Percentiles rank a stretch among this genome's conserved stretches.
phyloP scores from a whole-genome alignment of 305 asterid genomes.

The Ajuga reptans region DNA sequence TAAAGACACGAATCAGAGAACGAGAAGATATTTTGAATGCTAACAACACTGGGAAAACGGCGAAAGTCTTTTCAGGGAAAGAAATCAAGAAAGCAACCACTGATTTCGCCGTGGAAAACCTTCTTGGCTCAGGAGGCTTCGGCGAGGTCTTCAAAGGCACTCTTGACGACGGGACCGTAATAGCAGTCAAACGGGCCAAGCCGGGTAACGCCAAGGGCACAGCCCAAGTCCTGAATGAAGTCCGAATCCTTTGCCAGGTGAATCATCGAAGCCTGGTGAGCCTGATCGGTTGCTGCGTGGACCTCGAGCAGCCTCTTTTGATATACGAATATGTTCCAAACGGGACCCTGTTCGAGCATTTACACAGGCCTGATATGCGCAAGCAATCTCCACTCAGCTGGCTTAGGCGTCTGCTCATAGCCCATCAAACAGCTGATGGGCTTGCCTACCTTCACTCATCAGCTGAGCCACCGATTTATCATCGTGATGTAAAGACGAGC shows the following conservation, averaged over 20 bases:
- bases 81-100: slow-evolving; percentile 26
- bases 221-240: slow-evolving; percentile 54
- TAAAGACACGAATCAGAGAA: slow-evolving; percentile 14
- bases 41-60: slow-evolving; percentile 18
- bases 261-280: slow-evolving; percentile 47
- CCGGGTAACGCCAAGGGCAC: slow-evolving; percentile 44
- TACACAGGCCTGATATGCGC: slow-evolving; percentile 7
- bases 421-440: slow-evolving; percentile 49
- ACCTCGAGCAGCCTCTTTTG: slow-evolving; percentile 52
- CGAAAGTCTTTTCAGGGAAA: slow-evolving; percentile 20
- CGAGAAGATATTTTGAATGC: slow-evolving; percentile 24
- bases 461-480: slow-evolving; percentile 51
- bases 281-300: slow-evolving; percentile 55
- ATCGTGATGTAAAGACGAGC: slow-evolving; percentile 57
- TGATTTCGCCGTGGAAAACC: slow-evolving; percentile 19
- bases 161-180: slow-evolving; percentile 10
- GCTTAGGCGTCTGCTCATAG: slow-evolving; percentile 37
- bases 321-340: slow-evolving; percentile 44
- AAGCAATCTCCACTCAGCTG: slow-evolving; percentile 22
- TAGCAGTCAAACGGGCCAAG: slow-evolving; percentile 27
- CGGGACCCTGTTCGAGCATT: slow-evolving; percentile 47
- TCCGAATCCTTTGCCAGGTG: slow-evolving; percentile 52
- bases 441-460: slow-evolving; percentile 60
- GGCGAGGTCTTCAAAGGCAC: slow-evolving; percentile 30
- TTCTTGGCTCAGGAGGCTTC: slow-evolving; percentile 26